These are phyloP conservation scores for Powellomyces hirtus DNA, from an alignment of 192 early-diverging fungal species.

Conservation along the genomic window DNA sequence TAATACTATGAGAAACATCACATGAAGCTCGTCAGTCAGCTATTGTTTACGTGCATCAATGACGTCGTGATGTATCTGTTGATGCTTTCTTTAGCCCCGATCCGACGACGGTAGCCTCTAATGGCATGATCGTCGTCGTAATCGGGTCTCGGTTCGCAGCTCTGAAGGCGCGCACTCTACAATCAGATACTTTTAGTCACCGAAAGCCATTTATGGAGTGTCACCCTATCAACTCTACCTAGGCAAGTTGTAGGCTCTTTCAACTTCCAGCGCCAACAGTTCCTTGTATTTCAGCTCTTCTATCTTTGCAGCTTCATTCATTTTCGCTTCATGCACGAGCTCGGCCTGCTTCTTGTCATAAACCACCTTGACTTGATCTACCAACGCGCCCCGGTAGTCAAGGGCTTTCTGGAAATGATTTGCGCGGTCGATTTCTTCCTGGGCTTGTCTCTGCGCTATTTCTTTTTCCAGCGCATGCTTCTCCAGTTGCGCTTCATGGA, in stretches of 20 bases:
- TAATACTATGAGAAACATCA: no score
- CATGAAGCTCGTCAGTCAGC: no score
- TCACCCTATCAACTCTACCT: slow-evolving; percentile 5
- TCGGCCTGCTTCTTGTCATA: slow-evolving; percentile 30
- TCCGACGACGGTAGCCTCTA: slow-evolving; percentile 15
- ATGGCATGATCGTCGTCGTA: not conserved
- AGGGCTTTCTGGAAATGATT: slow-evolving; percentile 9
- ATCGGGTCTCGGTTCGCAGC: slow-evolving; percentile 7
- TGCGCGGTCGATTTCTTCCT: slow-evolving; percentile 32
- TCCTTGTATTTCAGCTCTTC: slow-evolving; percentile 33
- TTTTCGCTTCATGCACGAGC: slow-evolving; percentile 2
- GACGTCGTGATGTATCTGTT: no score
- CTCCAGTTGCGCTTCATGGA: slow-evolving; percentile 35
- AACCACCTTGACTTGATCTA: slow-evolving; percentile 37
- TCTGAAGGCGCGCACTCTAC: slow-evolving; percentile 22
- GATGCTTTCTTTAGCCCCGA: not conserved
- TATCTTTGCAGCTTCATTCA: slow-evolving; percentile 18
- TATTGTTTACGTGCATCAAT: no score
- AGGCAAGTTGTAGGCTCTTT: slow-evolving; percentile 22
- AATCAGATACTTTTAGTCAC: not conserved
- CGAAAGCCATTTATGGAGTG: not conserved
- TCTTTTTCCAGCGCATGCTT: slow-evolving; percentile 32
- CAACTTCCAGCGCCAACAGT: slow-evolving; percentile 26
- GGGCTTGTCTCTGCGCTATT: slow-evolving; percentile 28
- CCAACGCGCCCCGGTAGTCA: slow-evolving; percentile 30